Conservation (phyloP, 257 asterid genomes). For the Nemophila menziesii region DNA sequence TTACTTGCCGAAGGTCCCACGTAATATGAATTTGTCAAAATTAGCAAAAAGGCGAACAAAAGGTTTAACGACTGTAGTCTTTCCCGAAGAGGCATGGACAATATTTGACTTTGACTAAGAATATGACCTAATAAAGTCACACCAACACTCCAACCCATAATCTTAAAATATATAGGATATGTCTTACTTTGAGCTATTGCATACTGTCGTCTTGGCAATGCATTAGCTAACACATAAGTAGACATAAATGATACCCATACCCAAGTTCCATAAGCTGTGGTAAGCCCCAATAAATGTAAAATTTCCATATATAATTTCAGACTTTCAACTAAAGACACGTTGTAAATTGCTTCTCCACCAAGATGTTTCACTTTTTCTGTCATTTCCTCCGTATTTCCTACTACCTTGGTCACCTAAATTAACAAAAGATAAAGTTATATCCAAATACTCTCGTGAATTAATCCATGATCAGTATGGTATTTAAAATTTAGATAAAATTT, state of each 20-base stretch:
- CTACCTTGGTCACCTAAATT: constrained; percentile 10
- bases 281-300: constrained; percentile 39
- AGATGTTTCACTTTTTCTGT: constrained; percentile 13
- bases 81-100: constrained; percentile 6
- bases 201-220: constrained; percentile 64
- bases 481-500: too few relatives aligned
- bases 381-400: constrained; percentile 12
- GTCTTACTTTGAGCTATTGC: constrained; percentile 62
- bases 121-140: constrained; percentile 43
- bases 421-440: too few relatives aligned
- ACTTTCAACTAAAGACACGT: constrained; percentile 18
- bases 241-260: constrained; percentile 69
- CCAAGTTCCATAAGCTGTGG: constrained; percentile 57
- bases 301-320: constrained; percentile 18
- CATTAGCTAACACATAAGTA: constrained; percentile 47
- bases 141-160: constrained; percentile 52
- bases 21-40: constrained; percentile 35
- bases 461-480: too few relatives aligned
- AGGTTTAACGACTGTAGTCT: constrained; percentile 34
- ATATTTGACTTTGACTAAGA: constrained; percentile 14
- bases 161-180: constrained; percentile 62
- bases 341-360: constrained; percentile 18
- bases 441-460: too few relatives aligned
- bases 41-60: constrained; percentile 26
- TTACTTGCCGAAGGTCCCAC: constrained; percentile 68